Evolutionary conservation across 2,329 filamentous ascomycete genomes (phyloP), one percentile per base, ranked within the genome.

Genomic region (Cordyceps militaris): DNA sequence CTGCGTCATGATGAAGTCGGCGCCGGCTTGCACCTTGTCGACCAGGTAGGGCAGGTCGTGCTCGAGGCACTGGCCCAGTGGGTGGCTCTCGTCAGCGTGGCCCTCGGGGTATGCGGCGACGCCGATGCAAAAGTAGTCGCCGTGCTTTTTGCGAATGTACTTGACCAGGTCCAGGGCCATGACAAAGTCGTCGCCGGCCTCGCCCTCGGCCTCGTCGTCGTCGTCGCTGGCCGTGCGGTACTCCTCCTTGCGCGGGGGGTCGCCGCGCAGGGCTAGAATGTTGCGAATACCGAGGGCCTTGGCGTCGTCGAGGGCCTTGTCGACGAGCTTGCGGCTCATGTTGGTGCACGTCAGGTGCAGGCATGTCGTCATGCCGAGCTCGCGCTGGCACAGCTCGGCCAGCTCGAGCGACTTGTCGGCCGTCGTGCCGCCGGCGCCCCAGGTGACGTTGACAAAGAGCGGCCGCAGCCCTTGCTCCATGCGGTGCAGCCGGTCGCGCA

Each of bases 1-100:
- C 72, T 99, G 94, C 1, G 94, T 97, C 90, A 99, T 96, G 73
- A 99, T 88, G 69, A 99, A 99, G 73, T 97, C 92, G 52, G 92
- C 94, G 1, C 94, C 94, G 3, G 94, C 94, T 65, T 87, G 79
- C 1, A 87, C 88, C 79, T 99, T 99, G 64, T 96, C 91, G 11
- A 96, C 83, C 56, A 99, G 78, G 66, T 88, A 96, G 0, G 92
- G 89, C 59, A 99, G 74, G 73, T 99, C 94, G 61, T 88, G 82
- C 66, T 95, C 89, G 38, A 86, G 67, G 63, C 80, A 84, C 72
- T 87, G 84, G 26, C 79, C 82, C 34, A 78, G 69, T 1, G 93
- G 93, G 71, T 95, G 87, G 61, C 86, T 90, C 71, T 96, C 91
- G 67, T 96, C 91, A 6, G 91, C 87, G 70, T 97, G 94, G 7